Evolutionary conservation across 306 rosid genomes (phyloP).

Genomic region (Pyrus communis): DNA sequence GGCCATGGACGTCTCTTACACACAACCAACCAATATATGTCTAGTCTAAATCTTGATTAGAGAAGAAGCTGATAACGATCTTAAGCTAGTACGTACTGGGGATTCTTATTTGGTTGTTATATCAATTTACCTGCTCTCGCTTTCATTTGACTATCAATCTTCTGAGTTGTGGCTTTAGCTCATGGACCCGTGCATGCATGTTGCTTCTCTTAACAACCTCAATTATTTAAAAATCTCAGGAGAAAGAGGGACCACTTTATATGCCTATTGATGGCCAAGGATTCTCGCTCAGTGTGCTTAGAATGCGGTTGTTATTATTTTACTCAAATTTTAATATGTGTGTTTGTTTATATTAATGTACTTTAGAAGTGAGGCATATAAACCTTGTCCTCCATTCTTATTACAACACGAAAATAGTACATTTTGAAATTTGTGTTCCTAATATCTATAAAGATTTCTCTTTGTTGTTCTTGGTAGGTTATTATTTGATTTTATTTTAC

Average conservation of each 20-base stretch:
- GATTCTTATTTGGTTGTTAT: not conserved
- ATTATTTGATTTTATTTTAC: not conserved
- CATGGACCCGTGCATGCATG: not conserved
- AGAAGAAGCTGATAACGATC: not conserved
- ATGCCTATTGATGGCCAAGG: not conserved
- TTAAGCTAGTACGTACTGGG: not conserved
- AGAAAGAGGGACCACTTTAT: not conserved
- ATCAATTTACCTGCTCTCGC: not conserved
- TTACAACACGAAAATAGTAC: too few relatives aligned
- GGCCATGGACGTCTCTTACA: not conserved
- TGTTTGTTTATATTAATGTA: too few relatives aligned
- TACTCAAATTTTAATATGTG: too few relatives aligned
- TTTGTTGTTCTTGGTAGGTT: too few relatives aligned
- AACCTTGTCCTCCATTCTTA: too few relatives aligned
- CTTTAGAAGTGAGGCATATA: too few relatives aligned
- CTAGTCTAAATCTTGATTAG: not conserved
- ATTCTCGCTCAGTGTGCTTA: too few relatives aligned
- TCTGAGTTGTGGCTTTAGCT: not conserved
- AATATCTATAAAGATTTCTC: too few relatives aligned
- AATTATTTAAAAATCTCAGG: conserved; percentile 14
- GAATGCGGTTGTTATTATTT: too few relatives aligned
- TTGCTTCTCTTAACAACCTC: conserved; percentile 4
- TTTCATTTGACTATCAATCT: conserved; percentile 1
- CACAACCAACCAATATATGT: not conserved
- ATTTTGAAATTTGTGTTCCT: too few relatives aligned